Evolutionary conservation across 2,329 filamentous ascomycete genomes (phyloP).

Genomic region (Clonostachys solani): DNA sequence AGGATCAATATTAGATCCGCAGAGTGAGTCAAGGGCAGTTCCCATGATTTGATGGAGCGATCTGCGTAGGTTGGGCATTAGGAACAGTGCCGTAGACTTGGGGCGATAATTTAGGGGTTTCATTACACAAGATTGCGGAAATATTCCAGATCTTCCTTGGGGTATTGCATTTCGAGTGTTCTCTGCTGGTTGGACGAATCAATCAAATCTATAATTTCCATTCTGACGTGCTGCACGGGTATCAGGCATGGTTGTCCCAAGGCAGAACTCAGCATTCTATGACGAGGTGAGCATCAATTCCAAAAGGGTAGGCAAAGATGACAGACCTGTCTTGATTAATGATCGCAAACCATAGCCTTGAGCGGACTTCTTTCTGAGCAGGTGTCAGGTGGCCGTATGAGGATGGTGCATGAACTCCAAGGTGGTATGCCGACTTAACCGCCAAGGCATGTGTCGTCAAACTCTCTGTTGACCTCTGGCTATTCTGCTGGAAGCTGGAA

Average conservation of each 20-base stretch:
- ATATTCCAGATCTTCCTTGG: constrained; percentile 6
- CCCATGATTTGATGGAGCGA: constrained; percentile 12
- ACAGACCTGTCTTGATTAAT: constrained; percentile 19
- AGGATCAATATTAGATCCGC: constrained; percentile 10
- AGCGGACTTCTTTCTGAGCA: constrained; percentile 16
- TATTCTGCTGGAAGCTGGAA: constrained; percentile 24
- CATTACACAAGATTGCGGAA: constrained; percentile 11
- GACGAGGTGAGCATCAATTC: background rate
- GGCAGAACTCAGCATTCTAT: constrained; percentile 10
- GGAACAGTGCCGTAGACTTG: background rate
- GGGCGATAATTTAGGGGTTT: background rate
- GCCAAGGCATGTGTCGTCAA: constrained; percentile 20
- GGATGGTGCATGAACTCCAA: constrained; percentile 23
- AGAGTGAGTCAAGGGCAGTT: constrained; percentile 8
- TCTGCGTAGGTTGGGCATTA: background rate
- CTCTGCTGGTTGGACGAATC: background rate
- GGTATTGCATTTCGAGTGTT: background rate
- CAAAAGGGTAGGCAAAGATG: background rate
- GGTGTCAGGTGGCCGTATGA: constrained; percentile 13
- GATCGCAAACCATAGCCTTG: constrained; percentile 20
- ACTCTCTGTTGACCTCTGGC: constrained; percentile 23
- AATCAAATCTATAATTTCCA: constrained; percentile 4
- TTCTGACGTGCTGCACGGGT: constrained; percentile 5
- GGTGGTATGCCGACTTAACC: constrained; percentile 23
- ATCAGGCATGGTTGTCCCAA: constrained; percentile 8